Evolutionary conservation across 257 asterid species (phyloP), one percentile per base, ranked within the genome.

Genomic region (Marsdenia floribunda): DNA sequence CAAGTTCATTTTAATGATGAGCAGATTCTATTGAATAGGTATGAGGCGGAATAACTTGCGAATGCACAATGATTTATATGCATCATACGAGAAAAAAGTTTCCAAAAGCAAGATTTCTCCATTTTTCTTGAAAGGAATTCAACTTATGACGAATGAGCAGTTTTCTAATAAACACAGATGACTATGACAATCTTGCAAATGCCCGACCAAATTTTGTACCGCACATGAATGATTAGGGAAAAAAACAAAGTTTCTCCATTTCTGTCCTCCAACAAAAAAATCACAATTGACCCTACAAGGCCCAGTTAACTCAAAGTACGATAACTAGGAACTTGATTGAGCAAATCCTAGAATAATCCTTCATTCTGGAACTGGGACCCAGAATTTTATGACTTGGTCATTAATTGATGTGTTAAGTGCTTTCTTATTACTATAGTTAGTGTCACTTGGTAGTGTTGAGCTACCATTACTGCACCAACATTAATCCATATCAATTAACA

Each of bases 401-500:
- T 11, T 52, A 52, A 38, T 63, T 61, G 16, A 22, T 12, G 14
- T 35, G 66, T 15, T 63, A 44, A 18, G 46, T 59, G 69, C 2
- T 40, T 8, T 46, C 21, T 19, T 40, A 5, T 44, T 40, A 54
- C 15, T 4, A 50, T 75, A 22, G 6, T 42, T 22, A 52, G 26
- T 10, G 29, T 29, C 18, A 42, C 19, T 37, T 6, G 40, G 18
- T 53, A 52, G 11, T 9, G 12, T 15, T 14, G 40, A 19, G 44
- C 11, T 13, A 7, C 47, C 38, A 13, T 22, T 50, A 67, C 44
- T 61, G 9, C 4, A 37, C 33, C 44, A 66, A 3, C 42, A 66
- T 14, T 53, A 70, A 63, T 18, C 50, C n/a, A 38, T 75, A 73
- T 38, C 74, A 54, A 24, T 40, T 67, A 46, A 38, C 78, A 53